Base-by-base conservation (phyloP, 202 grass and related monocot genomes). In the Carex sylvatica region DNA sequence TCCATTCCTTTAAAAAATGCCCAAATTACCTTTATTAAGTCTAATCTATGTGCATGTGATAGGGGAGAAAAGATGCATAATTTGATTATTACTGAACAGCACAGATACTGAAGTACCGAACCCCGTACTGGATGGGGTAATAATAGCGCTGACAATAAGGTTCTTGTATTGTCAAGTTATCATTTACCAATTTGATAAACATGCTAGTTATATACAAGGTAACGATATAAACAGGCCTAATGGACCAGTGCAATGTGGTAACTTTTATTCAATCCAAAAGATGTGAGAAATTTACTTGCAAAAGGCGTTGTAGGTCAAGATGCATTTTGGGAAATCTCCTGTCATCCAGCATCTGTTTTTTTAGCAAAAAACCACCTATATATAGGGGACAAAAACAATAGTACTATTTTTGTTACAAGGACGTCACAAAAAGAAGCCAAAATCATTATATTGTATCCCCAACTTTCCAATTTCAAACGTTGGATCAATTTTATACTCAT, bases 271-370 rank as follows among this genome's bases (percentile, higher is more conserved):
- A 69, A 19, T 82, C 44, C 40, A 53, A 82, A 69, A 58, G 31
- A 44, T 67, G 62, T 19, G 44, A 53, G 30, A 54, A 70, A 38
- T 10, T 22, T 84, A 95, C 95, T 90, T 98, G 95, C 62, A 98
- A 91, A 73, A 98, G 86, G 26, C 91, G 95, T 74, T 98, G 95
- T 73, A 98, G 87, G 86, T 98, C 87, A 51, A 98, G 91, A 88
- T 98, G 92, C 86, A 98, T 90, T 86, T 95, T 95, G n/a, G 95
- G 92, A 67, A 98, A 95, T 84, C 91, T 95, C 77, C 95, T 89
- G 47, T 92, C 95, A 74, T 98, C 95, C 83, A 98, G 80, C 89
- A 98, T 77, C 79, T 93, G 92, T 83, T 98, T 98, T 77, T 82
- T 93, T 77, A 95, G 70, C 70, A 90, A 86, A 72, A 90, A 87